phyloP scores from a whole-genome alignment of 2,329 filamentous ascomycete genomes.

The Chrysosporium keratinophilum region DNA sequence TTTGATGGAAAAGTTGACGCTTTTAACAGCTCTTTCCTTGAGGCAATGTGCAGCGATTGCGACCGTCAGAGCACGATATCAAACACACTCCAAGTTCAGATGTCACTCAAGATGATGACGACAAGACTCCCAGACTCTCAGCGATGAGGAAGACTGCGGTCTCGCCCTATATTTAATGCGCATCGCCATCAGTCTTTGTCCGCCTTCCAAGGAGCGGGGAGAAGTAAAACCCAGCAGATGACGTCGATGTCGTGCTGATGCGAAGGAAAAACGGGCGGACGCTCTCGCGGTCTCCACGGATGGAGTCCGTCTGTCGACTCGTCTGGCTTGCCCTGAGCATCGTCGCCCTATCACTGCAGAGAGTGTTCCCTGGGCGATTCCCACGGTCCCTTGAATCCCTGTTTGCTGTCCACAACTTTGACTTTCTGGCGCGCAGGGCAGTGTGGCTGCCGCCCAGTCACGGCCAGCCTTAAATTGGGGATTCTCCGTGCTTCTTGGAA shows the following conservation, averaged over 20 bases:
- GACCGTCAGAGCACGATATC: neutral
- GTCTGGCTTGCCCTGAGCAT: constrained; percentile 5
- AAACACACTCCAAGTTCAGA: neutral
- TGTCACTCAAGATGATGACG: neutral
- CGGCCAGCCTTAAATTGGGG: neutral
- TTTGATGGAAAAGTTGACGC: neutral
- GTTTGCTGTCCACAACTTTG: neutral
- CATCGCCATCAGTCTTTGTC: neutral
- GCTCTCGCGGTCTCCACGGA: neutral
- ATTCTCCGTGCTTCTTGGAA: neutral
- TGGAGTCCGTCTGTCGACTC: neutral
- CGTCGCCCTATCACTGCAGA: neutral
- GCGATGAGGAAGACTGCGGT: neutral
- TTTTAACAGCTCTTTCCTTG: neutral
- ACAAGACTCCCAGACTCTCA: neutral
- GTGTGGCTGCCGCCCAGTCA: neutral
- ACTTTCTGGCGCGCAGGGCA: neutral
- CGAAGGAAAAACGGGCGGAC: constrained; percentile 7
- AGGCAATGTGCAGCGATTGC: neutral
- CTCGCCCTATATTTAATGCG: neutral
- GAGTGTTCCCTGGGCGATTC: neutral
- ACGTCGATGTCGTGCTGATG: constrained; percentile 10
- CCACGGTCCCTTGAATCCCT: neutral
- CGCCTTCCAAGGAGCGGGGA: constrained; percentile 4
- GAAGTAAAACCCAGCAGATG: constrained; percentile 6